Evolutionary conservation across 192 early-diverging fungal species (phyloP), one percentile per base, ranked within the genome.

Genomic region (Chytriomyces sp.): DNA sequence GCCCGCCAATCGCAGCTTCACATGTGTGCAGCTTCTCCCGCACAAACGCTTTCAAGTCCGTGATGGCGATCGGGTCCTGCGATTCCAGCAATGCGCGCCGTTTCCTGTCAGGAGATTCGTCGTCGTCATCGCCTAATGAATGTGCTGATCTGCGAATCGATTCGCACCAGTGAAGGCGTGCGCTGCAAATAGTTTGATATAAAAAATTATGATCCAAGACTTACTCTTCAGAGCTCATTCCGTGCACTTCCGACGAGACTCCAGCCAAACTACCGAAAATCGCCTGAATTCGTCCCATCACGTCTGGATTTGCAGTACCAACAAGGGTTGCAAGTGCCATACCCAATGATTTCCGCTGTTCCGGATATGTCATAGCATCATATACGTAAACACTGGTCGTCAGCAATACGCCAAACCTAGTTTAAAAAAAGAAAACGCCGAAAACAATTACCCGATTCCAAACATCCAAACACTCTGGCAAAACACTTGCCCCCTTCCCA

Each of bases 321-420:
- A 91, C 77, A 69, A 93, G 77, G 6, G 47, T 70, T 18, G 88
- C 82, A 65, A 94, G 74, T 11, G 87, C 83, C 16, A 93, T 90
- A 7, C 88, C 88, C 69, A 82, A 82, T 20, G 92, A 78, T 76
- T 93, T 93, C 26, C 91, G 82, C 70, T 90, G 85, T 61, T 89
- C 89, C 11, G 87, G 82, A 64, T 94, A 91, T 7, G 89, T 87
- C 61, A 94, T 85, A 23, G 89, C 89, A 82, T 95, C 94, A 86
- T 91, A 93, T 0, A 77, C 61, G 91, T 94, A n/a, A 53, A 35
- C 11, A 72, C 18, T 28, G 64, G 44, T 61, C 67, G n/a, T n/a
- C n/a, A n/a, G n/a, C n/a, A n/a, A n/a, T n/a, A n/a, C n/a, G n/a
- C n/a, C n/a, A n/a, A n/a, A n/a, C n/a, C n/a, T n/a, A 45, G 28